These are phyloP conservation scores for Apophysomyces trapeziformis DNA, from an alignment of 371 early-diverging fungal species.

Conservation along the genomic window DNA sequence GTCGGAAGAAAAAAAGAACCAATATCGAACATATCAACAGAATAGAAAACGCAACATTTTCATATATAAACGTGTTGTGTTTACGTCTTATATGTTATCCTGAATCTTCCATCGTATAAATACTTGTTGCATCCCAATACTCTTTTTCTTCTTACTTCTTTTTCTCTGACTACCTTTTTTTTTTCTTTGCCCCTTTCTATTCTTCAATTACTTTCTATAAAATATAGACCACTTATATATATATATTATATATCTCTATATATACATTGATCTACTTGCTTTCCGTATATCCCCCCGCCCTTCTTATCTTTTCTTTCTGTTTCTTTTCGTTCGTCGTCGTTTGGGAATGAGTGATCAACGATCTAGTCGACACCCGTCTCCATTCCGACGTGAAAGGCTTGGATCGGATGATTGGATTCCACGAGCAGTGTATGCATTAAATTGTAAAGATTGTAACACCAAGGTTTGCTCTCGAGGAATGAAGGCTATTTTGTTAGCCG, in stretches of 20 bases:
- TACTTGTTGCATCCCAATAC: too few relatives aligned
- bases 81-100: too few relatives aligned
- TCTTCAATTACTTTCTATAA: too few relatives aligned
- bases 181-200: too few relatives aligned
- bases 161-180: too few relatives aligned
- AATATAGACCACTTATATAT: too few relatives aligned
- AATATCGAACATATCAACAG: too few relatives aligned
- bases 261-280: too few relatives aligned
- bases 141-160: too few relatives aligned
- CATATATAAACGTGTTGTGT: background rate
- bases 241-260: too few relatives aligned
- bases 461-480: conserved; percentile 79
- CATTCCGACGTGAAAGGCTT: conserved; percentile 3
- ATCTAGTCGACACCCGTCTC: background rate
- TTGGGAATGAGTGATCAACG: background rate
- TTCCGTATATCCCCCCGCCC: background rate
- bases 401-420: conserved; percentile 1
- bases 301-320: background rate
- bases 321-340: background rate
- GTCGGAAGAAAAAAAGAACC: too few relatives aligned
- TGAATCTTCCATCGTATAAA: too few relatives aligned
- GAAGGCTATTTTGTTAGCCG: conserved; percentile 91
- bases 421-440: conserved; percentile 40
- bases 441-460: conserved; percentile 42
- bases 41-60: background rate